Evolutionary conservation across 2,329 filamentous ascomycete genomes (phyloP).

Genomic region (Aureobasidium sp.): DNA sequence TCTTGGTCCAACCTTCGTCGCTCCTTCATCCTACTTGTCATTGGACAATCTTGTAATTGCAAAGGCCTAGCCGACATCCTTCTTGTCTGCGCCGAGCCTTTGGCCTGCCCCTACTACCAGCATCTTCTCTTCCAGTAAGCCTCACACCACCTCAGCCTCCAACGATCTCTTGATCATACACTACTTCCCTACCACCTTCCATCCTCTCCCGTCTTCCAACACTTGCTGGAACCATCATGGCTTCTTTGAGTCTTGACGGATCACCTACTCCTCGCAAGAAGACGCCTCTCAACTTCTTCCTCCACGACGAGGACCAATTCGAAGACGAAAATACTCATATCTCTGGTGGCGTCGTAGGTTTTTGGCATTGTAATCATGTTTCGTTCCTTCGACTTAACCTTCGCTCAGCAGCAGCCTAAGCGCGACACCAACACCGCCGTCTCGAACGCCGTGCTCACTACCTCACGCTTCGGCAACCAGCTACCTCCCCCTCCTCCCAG

Average conservation of each 20-base stretch:
- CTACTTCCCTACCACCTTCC: not conserved
- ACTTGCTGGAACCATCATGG: constrained; percentile 24
- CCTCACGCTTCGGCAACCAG: constrained; percentile 30
- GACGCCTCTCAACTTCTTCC: constrained; percentile 21
- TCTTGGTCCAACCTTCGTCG: constrained; percentile 6
- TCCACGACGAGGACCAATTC: constrained; percentile 5
- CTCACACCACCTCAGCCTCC: not conserved
- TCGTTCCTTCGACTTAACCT: constrained; percentile 6
- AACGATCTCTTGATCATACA: constrained; percentile 2
- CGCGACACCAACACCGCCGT: not conserved
- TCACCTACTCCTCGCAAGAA: constrained; percentile 35
- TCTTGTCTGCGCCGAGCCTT: not conserved
- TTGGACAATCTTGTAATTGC: constrained; percentile 5
- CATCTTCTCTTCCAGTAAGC: constrained; percentile 10
- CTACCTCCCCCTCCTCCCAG: constrained; percentile 13
- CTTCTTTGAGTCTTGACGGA: constrained; percentile 27
- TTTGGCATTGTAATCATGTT: not conserved
- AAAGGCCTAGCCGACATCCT: not conserved
- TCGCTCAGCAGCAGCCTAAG: not conserved
- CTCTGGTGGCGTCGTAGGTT: constrained; percentile 4
- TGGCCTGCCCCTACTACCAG: not conserved
- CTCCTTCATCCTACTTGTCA: constrained; percentile 2
- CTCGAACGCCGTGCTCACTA: constrained; percentile 23
- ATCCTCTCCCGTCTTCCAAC: constrained; percentile 2
- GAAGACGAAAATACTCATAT: constrained; percentile 8